phyloP scores from a whole-genome alignment of 2,329 filamentous ascomycete species.

The Davidsoniella neocaledoniae region DNA sequence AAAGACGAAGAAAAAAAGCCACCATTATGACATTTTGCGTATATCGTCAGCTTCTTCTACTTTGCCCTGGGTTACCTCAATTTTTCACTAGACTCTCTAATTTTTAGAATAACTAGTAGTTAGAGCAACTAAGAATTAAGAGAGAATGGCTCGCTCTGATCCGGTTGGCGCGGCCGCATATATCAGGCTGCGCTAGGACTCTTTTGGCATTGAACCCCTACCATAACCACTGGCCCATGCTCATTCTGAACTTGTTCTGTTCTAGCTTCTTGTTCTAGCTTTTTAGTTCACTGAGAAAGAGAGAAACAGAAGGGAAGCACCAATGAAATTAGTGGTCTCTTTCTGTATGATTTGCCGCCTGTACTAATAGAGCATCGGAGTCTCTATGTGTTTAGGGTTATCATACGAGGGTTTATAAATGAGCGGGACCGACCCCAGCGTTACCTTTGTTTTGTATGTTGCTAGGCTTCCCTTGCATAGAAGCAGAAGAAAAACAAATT shows the following conservation, averaged over 20 bases:
- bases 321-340: not conserved
- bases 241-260: not conserved
- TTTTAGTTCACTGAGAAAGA: no score
- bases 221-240: not conserved
- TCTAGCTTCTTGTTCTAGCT: not conserved
- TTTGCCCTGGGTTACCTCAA: no score
- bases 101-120: no score
- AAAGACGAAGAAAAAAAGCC: not conserved
- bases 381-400: not conserved
- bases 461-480: no score
- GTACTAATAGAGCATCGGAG: not conserved
- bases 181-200: conserved; percentile 7
- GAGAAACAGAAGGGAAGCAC: not conserved
- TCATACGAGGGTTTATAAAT: no score
- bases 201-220: not conserved
- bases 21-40: no score
- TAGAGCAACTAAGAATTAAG: not conserved
- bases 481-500: no score
- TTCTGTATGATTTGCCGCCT: not conserved
- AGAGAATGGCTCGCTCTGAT: not conserved
- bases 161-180: conserved; percentile 6
- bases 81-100: no score
- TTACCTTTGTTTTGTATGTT: no score
- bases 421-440: no score
- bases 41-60: no score